phyloP scores from a whole-genome alignment of 1,284 basidiomycete genomes.

The Marasmius sp. region DNA sequence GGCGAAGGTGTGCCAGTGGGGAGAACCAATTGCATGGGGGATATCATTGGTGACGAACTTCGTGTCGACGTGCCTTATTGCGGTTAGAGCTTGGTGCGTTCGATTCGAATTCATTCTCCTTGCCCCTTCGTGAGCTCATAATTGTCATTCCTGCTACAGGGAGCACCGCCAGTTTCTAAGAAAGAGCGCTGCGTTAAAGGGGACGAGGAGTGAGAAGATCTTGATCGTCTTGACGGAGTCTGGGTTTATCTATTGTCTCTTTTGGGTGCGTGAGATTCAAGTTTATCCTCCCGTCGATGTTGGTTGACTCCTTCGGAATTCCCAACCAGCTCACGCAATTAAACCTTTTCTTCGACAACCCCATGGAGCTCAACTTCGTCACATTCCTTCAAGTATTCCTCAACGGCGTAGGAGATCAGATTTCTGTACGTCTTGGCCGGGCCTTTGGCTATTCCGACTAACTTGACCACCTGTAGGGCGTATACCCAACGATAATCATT shows the following conservation, averaged over 20 bases:
- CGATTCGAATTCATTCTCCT: neutral
- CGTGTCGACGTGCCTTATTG: conserved; percentile 5
- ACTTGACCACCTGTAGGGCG: neutral
- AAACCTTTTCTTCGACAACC: conserved; percentile 1
- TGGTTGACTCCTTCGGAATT: no score
- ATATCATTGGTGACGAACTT: conserved; percentile 8
- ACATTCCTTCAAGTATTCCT: conserved; percentile 2
- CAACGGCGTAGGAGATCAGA: conserved; percentile 6
- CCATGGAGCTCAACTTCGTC: neutral
- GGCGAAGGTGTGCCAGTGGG: conserved; percentile 6
- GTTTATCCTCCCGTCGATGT: neutral
- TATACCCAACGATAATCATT: conserved; percentile 10
- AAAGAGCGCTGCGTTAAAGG: neutral
- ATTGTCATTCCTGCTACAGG: neutral
- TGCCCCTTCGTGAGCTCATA: neutral
- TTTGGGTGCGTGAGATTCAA: conserved; percentile 1
- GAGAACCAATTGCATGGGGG: conserved; percentile 8
- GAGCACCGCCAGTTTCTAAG: neutral
- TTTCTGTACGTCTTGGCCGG: neutral
- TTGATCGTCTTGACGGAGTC: conserved; percentile 8
- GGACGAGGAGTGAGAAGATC: neutral
- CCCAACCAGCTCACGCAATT: conserved; percentile 3
- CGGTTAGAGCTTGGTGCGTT: conserved; percentile 8
- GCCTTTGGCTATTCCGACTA: neutral
- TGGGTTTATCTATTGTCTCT: conserved; percentile 11